These are phyloP conservation scores for Nannochloropsis granulata DNA, from an alignment of 108 stramenopile genomes.

Conservation along the genomic window DNA sequence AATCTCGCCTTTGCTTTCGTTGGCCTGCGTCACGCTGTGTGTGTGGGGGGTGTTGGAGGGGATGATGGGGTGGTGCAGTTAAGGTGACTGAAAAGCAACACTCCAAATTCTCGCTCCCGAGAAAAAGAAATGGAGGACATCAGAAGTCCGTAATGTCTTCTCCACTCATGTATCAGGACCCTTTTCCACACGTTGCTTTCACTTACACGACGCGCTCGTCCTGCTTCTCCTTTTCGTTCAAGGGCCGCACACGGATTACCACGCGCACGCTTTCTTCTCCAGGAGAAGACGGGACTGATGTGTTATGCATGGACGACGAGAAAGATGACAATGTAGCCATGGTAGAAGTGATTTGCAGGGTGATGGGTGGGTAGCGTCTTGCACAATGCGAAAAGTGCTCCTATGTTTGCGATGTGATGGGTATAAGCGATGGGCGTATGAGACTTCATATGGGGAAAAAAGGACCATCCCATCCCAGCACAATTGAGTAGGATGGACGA, in stretches of 20 bases:
- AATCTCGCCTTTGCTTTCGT: conserved; percentile 51
- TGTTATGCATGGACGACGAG: too few species aligned
- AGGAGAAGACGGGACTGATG: too few species aligned
- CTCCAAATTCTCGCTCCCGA: not conserved
- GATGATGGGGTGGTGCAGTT: not conserved
- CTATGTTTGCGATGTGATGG: too few species aligned
- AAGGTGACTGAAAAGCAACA: not conserved
- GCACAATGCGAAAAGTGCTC: too few species aligned
- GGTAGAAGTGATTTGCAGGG: too few species aligned
- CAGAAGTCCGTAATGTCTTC: not conserved
- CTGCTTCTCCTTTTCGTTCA: conserved; percentile 74
- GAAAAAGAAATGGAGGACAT: not conserved
- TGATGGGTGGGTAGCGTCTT: too few species aligned
- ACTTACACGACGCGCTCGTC: conserved; percentile 58
- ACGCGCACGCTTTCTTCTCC: conserved; percentile 65
- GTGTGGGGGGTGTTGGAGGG: not conserved
- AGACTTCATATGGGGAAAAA: too few species aligned
- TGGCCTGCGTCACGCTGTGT: conserved; percentile 44
- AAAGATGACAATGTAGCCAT: too few species aligned
- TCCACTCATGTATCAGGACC: not conserved
- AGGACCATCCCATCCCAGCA: too few species aligned
- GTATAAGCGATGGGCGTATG: too few species aligned
- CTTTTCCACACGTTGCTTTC: not conserved
- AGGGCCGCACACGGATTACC: conserved; percentile 81
- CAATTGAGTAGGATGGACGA: too few species aligned